Evolutionary conservation across 352 stramenopile genomes (phyloP).

Genomic region (Phytophthora citricola): DNA sequence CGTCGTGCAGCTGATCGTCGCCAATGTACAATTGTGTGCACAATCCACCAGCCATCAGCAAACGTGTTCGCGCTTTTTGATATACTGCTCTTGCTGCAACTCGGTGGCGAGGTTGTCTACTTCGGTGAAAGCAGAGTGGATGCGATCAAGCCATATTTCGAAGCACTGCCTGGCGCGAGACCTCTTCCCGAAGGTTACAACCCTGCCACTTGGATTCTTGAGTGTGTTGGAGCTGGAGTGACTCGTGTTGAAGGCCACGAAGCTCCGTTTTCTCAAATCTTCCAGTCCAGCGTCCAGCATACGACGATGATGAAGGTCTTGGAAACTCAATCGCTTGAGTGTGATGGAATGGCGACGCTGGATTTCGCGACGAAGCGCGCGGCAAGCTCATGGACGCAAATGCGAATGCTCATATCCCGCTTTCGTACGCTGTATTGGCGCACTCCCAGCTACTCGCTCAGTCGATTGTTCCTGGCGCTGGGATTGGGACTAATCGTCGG

Average conservation of each 20-base stretch:
- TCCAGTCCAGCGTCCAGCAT: constrained; percentile 31
- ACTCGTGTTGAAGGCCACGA: constrained; percentile 57
- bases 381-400: constrained; percentile 24
- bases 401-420: constrained; percentile 49
- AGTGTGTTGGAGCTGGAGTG: constrained; percentile 62
- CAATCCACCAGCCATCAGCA: constrained; percentile 41
- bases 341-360: constrained; percentile 7
- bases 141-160: constrained; percentile 41
- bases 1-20: constrained; percentile 13
- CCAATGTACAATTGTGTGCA: constrained; percentile 35
- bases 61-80: constrained; percentile 88
- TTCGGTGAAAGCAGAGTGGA: constrained; percentile 42
- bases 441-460: constrained; percentile 82
- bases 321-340: constrained; percentile 7
- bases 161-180: constrained; percentile 30
- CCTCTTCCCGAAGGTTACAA: constrained; percentile 78
- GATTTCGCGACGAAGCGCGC: constrained; percentile 35
- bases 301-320: constrained; percentile 33
- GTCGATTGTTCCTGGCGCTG: constrained; percentile 44
- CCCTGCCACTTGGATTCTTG: constrained; percentile 90
- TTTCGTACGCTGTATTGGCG: constrained; percentile 81
- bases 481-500: constrained; percentile 26
- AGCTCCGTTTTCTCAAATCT: constrained; percentile 36
- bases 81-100: constrained; percentile 70
- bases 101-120: constrained; percentile 46